These are phyloP conservation scores for Ormosia emarginata DNA, from an alignment of 306 rosid genomes.

Conservation along the genomic window DNA sequence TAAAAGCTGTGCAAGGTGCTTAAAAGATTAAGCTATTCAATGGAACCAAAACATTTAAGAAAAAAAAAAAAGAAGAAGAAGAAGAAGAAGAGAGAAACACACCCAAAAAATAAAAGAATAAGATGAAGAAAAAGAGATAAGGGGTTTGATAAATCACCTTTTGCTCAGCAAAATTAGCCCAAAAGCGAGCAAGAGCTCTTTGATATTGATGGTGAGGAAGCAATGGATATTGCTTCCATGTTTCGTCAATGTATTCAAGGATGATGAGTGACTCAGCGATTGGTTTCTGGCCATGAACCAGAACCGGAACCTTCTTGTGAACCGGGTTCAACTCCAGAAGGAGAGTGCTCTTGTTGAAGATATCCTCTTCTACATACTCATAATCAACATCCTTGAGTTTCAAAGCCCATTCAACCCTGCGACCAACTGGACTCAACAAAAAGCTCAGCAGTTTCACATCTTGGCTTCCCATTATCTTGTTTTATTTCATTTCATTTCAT, in stretches of 20 bases:
- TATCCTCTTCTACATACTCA: constrained; percentile 37
- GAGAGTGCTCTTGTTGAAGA: constrained; percentile 31
- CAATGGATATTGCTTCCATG: constrained; percentile 26
- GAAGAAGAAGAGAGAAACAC: too few species aligned
- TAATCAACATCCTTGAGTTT: constrained; percentile 27
- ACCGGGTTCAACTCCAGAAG: constrained; percentile 40
- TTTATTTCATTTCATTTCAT: neutral
- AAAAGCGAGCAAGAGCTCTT: constrained; percentile 34
- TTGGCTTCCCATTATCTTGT: constrained; percentile 22
- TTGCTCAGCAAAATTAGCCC: constrained; percentile 32
- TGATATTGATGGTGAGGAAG: constrained; percentile 34
- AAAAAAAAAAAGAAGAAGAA: too few species aligned
- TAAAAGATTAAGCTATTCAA: neutral
- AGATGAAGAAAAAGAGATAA: neutral
- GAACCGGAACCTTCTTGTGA: constrained; percentile 26
- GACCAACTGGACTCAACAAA: constrained; percentile 25
- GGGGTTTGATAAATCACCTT: constrained; percentile 20
- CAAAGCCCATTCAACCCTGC: constrained; percentile 34
- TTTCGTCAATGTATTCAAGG: constrained; percentile 37
- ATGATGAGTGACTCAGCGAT: constrained; percentile 30
- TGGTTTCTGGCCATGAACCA: neutral
- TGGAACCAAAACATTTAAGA: neutral
- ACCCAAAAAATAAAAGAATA: too few species aligned
- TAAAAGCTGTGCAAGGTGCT: too few species aligned
- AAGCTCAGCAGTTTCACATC: constrained; percentile 32